Evolutionary conservation across 2,329 filamentous ascomycete genomes (phyloP).

Genomic region (Colletotrichum plurivorum): DNA sequence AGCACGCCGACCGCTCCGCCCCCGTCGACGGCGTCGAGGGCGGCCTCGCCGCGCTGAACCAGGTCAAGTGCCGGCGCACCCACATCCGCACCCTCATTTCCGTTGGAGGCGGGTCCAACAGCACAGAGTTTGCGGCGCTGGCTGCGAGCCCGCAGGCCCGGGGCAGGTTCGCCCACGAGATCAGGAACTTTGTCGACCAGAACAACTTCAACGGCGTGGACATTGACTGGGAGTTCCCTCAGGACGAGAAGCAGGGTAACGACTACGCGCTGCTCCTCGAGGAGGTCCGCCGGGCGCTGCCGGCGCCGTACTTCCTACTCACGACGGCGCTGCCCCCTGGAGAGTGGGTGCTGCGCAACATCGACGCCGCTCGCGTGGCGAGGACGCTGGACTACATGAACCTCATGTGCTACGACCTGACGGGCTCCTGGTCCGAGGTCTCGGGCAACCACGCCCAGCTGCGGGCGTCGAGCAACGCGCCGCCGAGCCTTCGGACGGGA

Average conservation of each 20-base stretch:
- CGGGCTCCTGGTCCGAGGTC: slow-evolving; percentile 72
- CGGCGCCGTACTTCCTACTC: slow-evolving; percentile 69
- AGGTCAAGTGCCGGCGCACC: slow-evolving; percentile 70
- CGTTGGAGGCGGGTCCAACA: slow-evolving; percentile 75
- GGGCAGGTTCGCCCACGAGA: slow-evolving; percentile 68
- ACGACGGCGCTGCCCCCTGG: slow-evolving; percentile 75
- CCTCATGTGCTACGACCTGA: slow-evolving; percentile 79
- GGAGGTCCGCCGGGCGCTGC: slow-evolving; percentile 67
- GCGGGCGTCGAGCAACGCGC: slow-evolving; percentile 52
- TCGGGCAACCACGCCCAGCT: slow-evolving; percentile 77
- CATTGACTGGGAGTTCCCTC: slow-evolving; percentile 79
- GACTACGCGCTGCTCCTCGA: slow-evolving; percentile 71
- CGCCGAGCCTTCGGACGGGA: slow-evolving; percentile 52
- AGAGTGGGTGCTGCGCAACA: slow-evolving; percentile 72
- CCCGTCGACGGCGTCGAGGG: slow-evolving; percentile 71
- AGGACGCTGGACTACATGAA: slow-evolving; percentile 73
- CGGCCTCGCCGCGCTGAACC: slow-evolving; percentile 72
- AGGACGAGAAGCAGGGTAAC: slow-evolving; percentile 65
- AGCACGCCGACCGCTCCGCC: slow-evolving; percentile 74
- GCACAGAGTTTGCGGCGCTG: slow-evolving; percentile 72
- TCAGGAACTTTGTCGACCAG: slow-evolving; percentile 67
- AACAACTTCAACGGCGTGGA: slow-evolving; percentile 76
- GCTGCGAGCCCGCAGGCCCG: slow-evolving; percentile 63
- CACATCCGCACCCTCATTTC: slow-evolving; percentile 73
- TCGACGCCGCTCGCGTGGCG: slow-evolving; percentile 67